These are phyloP conservation scores for Ulota crispa DNA, from an alignment of 225 moss, liverwort and hornwort genomes.

Conservation along the genomic window DNA sequence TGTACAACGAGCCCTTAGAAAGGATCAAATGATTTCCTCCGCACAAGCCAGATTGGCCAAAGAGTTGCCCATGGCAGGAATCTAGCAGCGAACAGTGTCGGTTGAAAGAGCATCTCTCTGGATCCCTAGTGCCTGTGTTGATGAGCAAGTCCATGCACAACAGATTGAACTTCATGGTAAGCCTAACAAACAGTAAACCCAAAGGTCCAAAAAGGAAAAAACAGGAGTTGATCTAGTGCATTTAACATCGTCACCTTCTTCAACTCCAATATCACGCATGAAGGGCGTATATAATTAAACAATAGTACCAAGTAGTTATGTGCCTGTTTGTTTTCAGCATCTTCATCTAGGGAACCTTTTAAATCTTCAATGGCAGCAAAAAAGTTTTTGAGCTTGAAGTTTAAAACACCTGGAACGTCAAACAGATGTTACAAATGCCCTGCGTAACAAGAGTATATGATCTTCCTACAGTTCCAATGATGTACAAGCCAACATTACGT, in stretches of 20 bases:
- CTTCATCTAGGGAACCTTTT: slow-evolving; percentile 57
- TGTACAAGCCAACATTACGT: neutral
- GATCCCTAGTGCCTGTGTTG: slow-evolving; percentile 8
- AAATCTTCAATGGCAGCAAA: slow-evolving; percentile 64
- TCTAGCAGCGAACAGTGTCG: slow-evolving; percentile 4
- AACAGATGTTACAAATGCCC: slow-evolving; percentile 4
- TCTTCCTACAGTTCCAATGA: neutral
- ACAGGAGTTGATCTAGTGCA: slow-evolving; percentile 14
- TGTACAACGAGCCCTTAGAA: slow-evolving; percentile 26
- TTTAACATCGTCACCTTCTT: neutral
- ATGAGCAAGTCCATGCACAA: slow-evolving; percentile 65
- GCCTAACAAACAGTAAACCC: neutral
- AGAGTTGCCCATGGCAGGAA: neutral
- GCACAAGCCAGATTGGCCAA: slow-evolving; percentile 11
- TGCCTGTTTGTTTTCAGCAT: slow-evolving; percentile 66
- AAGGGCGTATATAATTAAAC: neutral
- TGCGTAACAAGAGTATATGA: slow-evolving; percentile 3
- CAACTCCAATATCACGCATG: slow-evolving; percentile 5
- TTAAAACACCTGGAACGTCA: slow-evolving; percentile 64
- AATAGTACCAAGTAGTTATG: slow-evolving; percentile 71
- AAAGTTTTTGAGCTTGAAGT: slow-evolving; percentile 77
- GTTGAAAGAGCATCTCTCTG: neutral
- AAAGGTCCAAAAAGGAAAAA: neutral
- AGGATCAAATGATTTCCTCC: neutral
- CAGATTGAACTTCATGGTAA: slow-evolving; percentile 16